Conservation (phyloP, 345 rosid species). For the Arabis hirsuta region DNA sequence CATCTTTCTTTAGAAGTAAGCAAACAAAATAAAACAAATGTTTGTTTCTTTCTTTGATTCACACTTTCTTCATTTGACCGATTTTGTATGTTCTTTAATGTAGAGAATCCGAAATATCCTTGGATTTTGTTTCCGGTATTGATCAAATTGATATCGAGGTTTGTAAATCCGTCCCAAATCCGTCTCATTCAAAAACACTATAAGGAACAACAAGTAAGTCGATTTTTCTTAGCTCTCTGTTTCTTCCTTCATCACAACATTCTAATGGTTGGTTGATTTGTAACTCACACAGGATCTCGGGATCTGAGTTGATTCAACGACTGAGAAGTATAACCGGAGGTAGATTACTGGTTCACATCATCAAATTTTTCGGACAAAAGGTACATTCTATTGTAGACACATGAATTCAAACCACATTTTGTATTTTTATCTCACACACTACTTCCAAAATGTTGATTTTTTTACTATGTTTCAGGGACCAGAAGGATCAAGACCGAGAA, state of each 20-base stretch:
- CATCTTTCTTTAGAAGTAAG: conserved; percentile 47
- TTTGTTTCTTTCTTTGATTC: background rate
- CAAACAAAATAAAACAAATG: background rate
- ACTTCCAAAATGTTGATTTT: background rate
- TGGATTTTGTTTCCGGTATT: conserved; percentile 67
- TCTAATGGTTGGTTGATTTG: conserved; percentile 3
- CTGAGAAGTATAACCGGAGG: conserved; percentile 70
- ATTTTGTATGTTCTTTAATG: conserved; percentile 11
- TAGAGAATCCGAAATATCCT: conserved; percentile 58
- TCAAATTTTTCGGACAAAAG: conserved; percentile 61
- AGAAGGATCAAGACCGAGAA: conserved; percentile 13
- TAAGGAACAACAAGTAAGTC: conserved; percentile 51
- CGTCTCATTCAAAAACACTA: conserved; percentile 49
- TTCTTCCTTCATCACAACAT: background rate
- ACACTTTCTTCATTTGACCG: background rate
- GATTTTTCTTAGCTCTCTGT: background rate
- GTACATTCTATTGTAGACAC: conserved; percentile 30
- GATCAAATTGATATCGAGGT: conserved; percentile 55
- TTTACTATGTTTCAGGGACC: conserved; percentile 19
- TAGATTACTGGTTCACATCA: conserved; percentile 56
- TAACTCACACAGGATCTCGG: conserved; percentile 54
- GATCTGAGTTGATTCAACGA: conserved; percentile 55
- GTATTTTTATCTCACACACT: background rate
- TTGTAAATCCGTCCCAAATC: conserved; percentile 46
- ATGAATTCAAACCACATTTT: background rate